Evolutionary conservation across 495 filamentous ascomycete genomes (phyloP), one percentile per base, ranked within the genome.

Genomic region (Aspergillus nanangensis): DNA sequence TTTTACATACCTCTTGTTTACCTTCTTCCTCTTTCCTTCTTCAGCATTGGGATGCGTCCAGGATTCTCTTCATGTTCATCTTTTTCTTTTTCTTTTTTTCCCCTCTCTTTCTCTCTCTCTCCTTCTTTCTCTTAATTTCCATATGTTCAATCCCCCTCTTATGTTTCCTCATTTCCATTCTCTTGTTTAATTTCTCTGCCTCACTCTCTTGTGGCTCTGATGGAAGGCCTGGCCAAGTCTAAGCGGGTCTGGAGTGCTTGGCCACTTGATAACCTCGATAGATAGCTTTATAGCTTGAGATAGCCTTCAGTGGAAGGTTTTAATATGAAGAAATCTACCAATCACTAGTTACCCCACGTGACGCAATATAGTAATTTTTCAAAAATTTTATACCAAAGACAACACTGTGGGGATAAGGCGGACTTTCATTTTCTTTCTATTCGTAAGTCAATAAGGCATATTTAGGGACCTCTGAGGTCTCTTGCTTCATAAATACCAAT

Each of bases 21-120:
- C 48, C 41, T 44, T 51, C 41, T 31, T 62, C 40, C 50, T 60
- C 47, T 48, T 47, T 25, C 32, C 31, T 43, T 48, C 40, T 40
- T 47, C 52, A 36, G 54, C 56, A 41, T 53, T 56, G 57, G 58
- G 57, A 58, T 62, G 63, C 55, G 56, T 58, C 15, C 58, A 55
- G 44, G 56, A 36, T 41, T 55, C 33, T 53, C 56, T 50, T 57
- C 58, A 8, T 38, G 25, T 48, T 42, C 7, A 41, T 53, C 34
- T 45, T 45, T 44, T 41, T 49, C 39, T 39, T 58, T 59, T 41
- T 44, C 49, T 33, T 58, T 32, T 47, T 32, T 45, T 44, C 51
- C 50, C 50, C 53, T 58, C 45, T 33, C 39, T 50, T 34, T 44
- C 44, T 45, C 39, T 51, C 38, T 38, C 58, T 60, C 41, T 40